Conservation (phyloP, 768 basidiomycete species). For the Mycena galericulata region DNA sequence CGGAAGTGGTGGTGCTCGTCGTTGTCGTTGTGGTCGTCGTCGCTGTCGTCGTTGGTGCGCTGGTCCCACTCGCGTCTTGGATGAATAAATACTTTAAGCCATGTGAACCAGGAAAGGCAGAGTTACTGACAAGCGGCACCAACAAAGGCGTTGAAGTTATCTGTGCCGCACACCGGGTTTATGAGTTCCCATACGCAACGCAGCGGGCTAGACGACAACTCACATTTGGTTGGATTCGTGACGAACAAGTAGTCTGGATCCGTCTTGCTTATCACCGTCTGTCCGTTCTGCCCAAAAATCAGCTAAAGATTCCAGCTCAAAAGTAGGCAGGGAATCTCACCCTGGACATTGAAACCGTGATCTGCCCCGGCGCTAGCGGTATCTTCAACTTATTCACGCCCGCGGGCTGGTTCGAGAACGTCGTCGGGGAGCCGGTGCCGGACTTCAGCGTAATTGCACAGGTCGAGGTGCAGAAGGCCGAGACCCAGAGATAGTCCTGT, state of each 20-base stretch:
- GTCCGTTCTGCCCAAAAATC: slow-evolving; percentile 44
- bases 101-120: background rate
- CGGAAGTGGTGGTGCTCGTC: background rate
- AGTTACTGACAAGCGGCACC: slow-evolving; percentile 56
- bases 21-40: slow-evolving; percentile 20
- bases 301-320: background rate
- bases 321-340: background rate
- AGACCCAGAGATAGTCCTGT: slow-evolving; percentile 76
- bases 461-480: slow-evolving; percentile 66
- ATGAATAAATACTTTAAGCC: background rate
- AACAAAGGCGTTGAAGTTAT: slow-evolving; percentile 76
- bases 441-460: slow-evolving; percentile 65
- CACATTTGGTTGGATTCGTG: slow-evolving; percentile 51
- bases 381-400: slow-evolving; percentile 76
- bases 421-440: slow-evolving; percentile 53
- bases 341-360: slow-evolving; percentile 67
- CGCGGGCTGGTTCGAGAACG: slow-evolving; percentile 52
- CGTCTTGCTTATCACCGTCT: slow-evolving; percentile 62
- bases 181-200: slow-evolving; percentile 43
- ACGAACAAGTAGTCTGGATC: slow-evolving; percentile 58
- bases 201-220: slow-evolving; percentile 29
- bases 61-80: background rate
- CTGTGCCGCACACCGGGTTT: slow-evolving; percentile 47
- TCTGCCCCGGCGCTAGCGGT: slow-evolving; percentile 64
- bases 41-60: slow-evolving; percentile 32